phyloP scores from a whole-genome alignment of 1,284 basidiomycete genomes.

The Boletus sp. region DNA sequence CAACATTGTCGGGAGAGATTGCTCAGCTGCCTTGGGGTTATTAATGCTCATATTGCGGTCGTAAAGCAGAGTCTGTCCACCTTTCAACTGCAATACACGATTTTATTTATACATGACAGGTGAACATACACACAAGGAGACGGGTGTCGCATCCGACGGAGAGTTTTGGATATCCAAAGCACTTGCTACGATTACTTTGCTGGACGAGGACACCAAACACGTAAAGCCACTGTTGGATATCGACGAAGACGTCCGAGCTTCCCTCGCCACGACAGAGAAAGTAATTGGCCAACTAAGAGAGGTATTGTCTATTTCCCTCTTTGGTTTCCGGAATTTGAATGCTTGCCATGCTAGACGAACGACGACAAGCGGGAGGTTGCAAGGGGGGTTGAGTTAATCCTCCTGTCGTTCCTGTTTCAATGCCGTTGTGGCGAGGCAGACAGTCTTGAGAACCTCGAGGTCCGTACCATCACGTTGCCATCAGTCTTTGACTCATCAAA shows the following conservation, averaged over 20 bases:
- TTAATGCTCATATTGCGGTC: conserved; percentile 55
- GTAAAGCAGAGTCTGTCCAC: conserved; percentile 45
- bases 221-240: conserved; percentile 52
- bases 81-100: neutral
- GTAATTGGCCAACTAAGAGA: conserved; percentile 45
- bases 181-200: conserved; percentile 52
- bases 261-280: conserved; percentile 47
- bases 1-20: conserved; percentile 67
- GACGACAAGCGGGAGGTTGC: conserved; percentile 50
- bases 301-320: conserved; percentile 33
- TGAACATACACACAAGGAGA: conserved; percentile 51
- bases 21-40: conserved; percentile 71
- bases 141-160: conserved; percentile 66
- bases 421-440: conserved; percentile 63
- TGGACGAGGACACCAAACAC: conserved; percentile 73
- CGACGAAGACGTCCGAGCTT: conserved; percentile 54
- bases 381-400: conserved; percentile 66
- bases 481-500: conserved; percentile 1
- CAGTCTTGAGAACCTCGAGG: conserved; percentile 59
- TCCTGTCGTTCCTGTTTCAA: conserved; percentile 66
- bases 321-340: neutral
- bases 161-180: conserved; percentile 79
- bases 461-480: conserved; percentile 30
- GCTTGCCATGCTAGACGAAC: conserved; percentile 37
- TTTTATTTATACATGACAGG: conserved; percentile 15